Evolutionary conservation across 2,329 filamentous ascomycete species (phyloP).

Genomic region (Seiridium unicorne): DNA sequence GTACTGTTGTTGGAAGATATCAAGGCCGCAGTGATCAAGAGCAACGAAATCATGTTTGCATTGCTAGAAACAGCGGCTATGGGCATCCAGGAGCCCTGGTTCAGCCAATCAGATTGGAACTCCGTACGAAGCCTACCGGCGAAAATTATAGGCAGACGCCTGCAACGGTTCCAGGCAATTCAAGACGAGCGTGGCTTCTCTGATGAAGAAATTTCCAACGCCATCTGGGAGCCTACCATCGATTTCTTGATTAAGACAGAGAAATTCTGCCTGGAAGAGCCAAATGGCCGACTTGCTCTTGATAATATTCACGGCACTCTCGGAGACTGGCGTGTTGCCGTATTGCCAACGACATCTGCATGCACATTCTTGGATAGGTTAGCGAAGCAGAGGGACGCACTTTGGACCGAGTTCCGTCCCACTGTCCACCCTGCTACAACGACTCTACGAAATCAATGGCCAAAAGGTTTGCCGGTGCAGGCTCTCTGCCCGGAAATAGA

Average conservation of each 20-base stretch:
- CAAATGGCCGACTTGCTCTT: neutral
- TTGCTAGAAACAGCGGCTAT: constrained; percentile 10
- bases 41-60: constrained; percentile 13
- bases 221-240: constrained; percentile 30
- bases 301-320: neutral
- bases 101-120: neutral
- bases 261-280: constrained; percentile 12
- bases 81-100: constrained; percentile 7
- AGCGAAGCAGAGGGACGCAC: constrained; percentile 14
- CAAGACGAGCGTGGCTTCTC: neutral
- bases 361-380: constrained; percentile 18
- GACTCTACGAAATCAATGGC: constrained; percentile 13
- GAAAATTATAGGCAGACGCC: neutral
- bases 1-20: neutral
- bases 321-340: neutral
- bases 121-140: neutral
- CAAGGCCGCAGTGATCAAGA: constrained; percentile 3
- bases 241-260: constrained; percentile 23
- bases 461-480: constrained; percentile 16
- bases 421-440: constrained; percentile 3
- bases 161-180: neutral
- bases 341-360: neutral
- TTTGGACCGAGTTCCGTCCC: constrained; percentile 14
- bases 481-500: neutral
- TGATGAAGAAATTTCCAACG: constrained; percentile 6